Evolutionary conservation across 306 rosid genomes (phyloP), one percentile per base, ranked within the genome.

Genomic region (Acacia crassicarpa): DNA sequence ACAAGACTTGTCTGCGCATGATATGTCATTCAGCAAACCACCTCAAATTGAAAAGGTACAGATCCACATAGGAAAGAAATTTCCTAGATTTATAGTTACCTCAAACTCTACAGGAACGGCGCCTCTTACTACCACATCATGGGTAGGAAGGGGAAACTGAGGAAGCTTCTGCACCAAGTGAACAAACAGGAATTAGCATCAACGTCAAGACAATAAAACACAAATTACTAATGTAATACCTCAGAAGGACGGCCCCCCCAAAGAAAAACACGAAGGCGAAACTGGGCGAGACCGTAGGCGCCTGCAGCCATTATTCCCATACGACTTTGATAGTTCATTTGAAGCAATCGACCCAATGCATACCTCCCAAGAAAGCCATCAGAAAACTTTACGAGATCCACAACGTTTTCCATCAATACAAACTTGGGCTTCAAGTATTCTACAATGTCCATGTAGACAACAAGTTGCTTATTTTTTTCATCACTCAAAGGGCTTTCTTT

Each of bases 221-320:
- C 65, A 59, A 1, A 16, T 17, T 16, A 27, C 20, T 6, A 62
- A 17, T 16, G 9, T 45, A 94, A 97, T 66, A 94, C 98, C 97
- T 94, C 92, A 46, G 84, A 84, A 66, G 97, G 95, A 75, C 73
- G 86, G 19, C 97, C 97, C 15, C 94, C 98, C 97, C 98, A 94
- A 48, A 94, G 66, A 85, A 94, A 94, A 25, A 92, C 94, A 27
- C 98, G 97, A 78, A 92, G 66, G 49, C 97, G 94, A 86, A 94
- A 94, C 56, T 94, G 98, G 23, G 98, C 97, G 74, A 94, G 94
- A 19, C 98, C 98, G 62, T 90, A 94, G 17, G 94, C 88, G 74
- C 98, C 97, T 2, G 98, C 98, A 58, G 97, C 97, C 76, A 94
- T 87, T 61, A 85, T 94, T 81, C 98, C 98, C 25, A 94, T 71